Evolutionary conservation across 257 asterid species (phyloP).

Genomic region (Rauvolfia tetraphylla): DNA sequence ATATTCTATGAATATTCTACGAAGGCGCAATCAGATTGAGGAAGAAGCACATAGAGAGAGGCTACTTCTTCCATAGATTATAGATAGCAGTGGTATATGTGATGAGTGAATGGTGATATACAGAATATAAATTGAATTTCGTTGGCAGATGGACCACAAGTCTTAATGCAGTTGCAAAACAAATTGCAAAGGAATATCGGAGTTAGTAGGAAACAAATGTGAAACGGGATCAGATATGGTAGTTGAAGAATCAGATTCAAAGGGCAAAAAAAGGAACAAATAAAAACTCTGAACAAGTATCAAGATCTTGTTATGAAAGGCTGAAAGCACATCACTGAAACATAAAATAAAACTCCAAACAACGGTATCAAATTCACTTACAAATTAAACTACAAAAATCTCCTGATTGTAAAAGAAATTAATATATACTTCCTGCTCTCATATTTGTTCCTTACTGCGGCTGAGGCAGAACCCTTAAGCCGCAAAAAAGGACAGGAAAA

Average conservation of each 20-base stretch:
- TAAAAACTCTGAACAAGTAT: not conserved
- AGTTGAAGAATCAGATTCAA: not conserved
- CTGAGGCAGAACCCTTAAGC: not conserved
- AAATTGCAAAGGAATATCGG: not conserved
- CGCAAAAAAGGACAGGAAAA: too few relatives aligned
- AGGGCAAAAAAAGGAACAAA: not conserved
- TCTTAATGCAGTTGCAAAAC: too few relatives aligned
- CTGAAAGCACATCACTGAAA: not conserved
- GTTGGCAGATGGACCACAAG: not conserved
- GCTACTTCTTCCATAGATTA: not conserved
- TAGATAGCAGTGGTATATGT: too few relatives aligned
- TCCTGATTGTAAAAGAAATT: not conserved
- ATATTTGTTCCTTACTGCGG: not conserved
- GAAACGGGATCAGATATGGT: slow-evolving; percentile 6
- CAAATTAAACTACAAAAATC: not conserved
- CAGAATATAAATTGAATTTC: not conserved
- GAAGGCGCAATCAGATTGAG: not conserved
- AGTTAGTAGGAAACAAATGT: not conserved
- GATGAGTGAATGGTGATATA: too few relatives aligned
- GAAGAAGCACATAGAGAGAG: not conserved
- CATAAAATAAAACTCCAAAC: not conserved
- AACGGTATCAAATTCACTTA: too few relatives aligned
- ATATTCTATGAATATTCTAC: not conserved
- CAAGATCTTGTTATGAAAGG: not conserved
- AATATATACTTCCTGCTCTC: not conserved